These are phyloP conservation scores for Skeletonema menzelii DNA, from an alignment of 108 stramenopile species.

Conservation along the genomic window DNA sequence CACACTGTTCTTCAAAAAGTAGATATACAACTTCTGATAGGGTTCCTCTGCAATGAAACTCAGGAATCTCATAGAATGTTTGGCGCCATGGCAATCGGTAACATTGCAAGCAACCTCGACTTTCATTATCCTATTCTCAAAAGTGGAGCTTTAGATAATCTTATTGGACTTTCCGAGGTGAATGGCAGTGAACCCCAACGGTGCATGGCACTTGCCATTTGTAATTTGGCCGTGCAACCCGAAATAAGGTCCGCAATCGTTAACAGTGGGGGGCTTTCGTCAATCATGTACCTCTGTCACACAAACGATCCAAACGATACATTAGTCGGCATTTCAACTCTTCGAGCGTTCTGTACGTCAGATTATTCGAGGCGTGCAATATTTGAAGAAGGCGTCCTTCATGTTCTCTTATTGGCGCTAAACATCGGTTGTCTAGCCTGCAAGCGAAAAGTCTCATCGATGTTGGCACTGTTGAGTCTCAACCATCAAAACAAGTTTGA, in stretches of 20 bases:
- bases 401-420: constrained; percentile 50
- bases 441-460: constrained; percentile 61
- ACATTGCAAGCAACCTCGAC: constrained; percentile 65
- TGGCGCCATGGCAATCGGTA: constrained; percentile 86
- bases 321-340: constrained; percentile 66
- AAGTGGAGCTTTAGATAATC: constrained; percentile 62
- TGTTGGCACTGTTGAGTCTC: constrained; percentile 60
- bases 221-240: constrained; percentile 70
- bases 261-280: constrained; percentile 66
- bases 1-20: constrained; percentile 59
- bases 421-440: constrained; percentile 55
- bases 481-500: constrained; percentile 87
- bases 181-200: constrained; percentile 72
- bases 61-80: constrained; percentile 85
- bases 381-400: constrained; percentile 66
- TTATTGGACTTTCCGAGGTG: constrained; percentile 53
- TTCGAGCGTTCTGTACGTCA: constrained; percentile 61
- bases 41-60: constrained; percentile 72
- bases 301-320: constrained; percentile 62
- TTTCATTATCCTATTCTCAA: constrained; percentile 59
- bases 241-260: constrained; percentile 59
- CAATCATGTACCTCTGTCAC: constrained; percentile 72
- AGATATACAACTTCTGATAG: constrained; percentile 60
- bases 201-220: constrained; percentile 83
- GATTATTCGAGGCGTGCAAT: constrained; percentile 55